Evolutionary conservation across 176 grass and related monocot genomes (phyloP).

Genomic region (Aegilops sharonensis): DNA sequence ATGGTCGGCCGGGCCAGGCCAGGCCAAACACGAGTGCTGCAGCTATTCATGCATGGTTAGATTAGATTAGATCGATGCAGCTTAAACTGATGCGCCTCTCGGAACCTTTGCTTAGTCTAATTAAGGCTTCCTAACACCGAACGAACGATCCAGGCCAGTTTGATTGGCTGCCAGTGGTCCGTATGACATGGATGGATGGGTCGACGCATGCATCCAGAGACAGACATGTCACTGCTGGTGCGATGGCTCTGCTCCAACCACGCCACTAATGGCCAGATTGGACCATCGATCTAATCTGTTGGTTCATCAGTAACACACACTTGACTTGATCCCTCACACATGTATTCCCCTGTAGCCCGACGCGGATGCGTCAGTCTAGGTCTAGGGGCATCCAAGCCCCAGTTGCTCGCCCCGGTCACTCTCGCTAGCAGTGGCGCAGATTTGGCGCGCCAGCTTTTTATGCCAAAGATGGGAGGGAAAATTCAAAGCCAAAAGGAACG

Average conservation of each 20-base stretch:
- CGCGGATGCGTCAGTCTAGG: not conserved
- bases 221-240: conserved; percentile 13
- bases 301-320: not conserved
- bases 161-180: not conserved
- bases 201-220: not conserved
- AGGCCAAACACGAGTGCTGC: not conserved
- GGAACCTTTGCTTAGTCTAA: not conserved
- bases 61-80: not conserved
- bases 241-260: conserved; percentile 35
- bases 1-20: conserved; percentile 33
- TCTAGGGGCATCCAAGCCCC: not conserved
- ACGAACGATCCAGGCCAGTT: not conserved
- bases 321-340: not conserved
- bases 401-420: conserved; percentile 28
- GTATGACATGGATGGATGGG: not conserved
- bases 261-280: not conserved
- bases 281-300: conserved; percentile 31
- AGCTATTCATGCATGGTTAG: conserved; percentile 13
- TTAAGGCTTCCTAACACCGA: no score
- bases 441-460: not conserved
- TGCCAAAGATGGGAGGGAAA: not conserved
- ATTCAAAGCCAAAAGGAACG: not conserved
- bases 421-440: conserved; percentile 21
- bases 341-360: conserved; percentile 26
- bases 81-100: no score